phyloP scores from a whole-genome alignment of 2,329 filamentous ascomycete genomes.

The Talaromyces sp. region DNA sequence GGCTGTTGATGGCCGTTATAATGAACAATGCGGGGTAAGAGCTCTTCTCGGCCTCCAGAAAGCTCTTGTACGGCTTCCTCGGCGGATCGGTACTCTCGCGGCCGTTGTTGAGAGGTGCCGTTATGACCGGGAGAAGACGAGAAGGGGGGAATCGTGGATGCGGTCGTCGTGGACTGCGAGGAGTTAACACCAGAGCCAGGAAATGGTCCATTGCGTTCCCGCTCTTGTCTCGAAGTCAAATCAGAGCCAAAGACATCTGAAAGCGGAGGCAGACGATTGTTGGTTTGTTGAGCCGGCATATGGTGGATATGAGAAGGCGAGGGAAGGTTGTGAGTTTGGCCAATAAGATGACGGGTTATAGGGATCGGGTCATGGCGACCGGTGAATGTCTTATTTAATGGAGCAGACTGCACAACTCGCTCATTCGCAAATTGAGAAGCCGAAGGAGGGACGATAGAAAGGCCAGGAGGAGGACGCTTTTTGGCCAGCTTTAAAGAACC shows the following conservation, averaged over 20 bases:
- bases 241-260: slow-evolving; percentile 86
- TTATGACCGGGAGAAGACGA: slow-evolving; percentile 62
- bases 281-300: slow-evolving; percentile 78
- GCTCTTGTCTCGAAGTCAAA: slow-evolving; percentile 47
- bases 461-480: slow-evolving; percentile 68
- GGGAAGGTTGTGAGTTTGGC: slow-evolving; percentile 75
- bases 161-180: slow-evolving; percentile 59
- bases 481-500: slow-evolving; percentile 33
- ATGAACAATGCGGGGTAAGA: slow-evolving; percentile 89
- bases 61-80: slow-evolving; percentile 91
- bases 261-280: slow-evolving; percentile 87
- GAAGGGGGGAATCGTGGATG: slow-evolving; percentile 62
- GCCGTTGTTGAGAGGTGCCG: slow-evolving; percentile 50
- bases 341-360: slow-evolving; percentile 69
- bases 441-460: slow-evolving; percentile 92
- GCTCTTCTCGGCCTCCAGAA: slow-evolving; percentile 83
- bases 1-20: slow-evolving; percentile 84
- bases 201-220: slow-evolving; percentile 34
- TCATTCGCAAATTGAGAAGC: slow-evolving; percentile 90
- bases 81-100: slow-evolving; percentile 87
- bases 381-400: slow-evolving; percentile 90
- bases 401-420: slow-evolving; percentile 93
- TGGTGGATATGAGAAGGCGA: slow-evolving; percentile 89
- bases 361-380: slow-evolving; percentile 76
- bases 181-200: slow-evolving; percentile 60